phyloP scores from a whole-genome alignment of 2,329 filamentous ascomycete genomes.

The Colletotrichum sp. region DNA sequence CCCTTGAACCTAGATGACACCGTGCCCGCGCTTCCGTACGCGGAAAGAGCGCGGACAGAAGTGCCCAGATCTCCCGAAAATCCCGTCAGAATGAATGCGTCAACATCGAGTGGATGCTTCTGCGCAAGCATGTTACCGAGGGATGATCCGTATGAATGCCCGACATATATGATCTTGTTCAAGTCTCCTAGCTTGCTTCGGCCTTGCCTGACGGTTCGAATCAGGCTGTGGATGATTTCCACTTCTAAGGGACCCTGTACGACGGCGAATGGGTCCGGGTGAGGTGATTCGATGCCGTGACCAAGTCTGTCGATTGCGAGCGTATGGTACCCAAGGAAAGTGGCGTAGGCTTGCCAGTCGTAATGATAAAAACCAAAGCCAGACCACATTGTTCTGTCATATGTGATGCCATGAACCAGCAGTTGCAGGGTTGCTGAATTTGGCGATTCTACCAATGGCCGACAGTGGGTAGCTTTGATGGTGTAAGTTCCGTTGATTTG shows the following conservation, averaged over 20 bases:
- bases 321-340: background rate
- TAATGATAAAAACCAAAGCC: background rate
- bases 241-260: background rate
- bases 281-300: background rate
- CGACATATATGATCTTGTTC: background rate
- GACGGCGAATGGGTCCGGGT: background rate
- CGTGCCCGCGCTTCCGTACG: background rate
- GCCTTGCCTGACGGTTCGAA: fast-evolving
- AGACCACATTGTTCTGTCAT: background rate
- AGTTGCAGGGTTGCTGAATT: background rate
- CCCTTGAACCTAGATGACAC: background rate
- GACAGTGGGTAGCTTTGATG: background rate
- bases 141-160: background rate
- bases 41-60: background rate
- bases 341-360: background rate
- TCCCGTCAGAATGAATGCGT: fast-evolving
- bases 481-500: background rate
- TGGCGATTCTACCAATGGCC: fast-evolving
- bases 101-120: background rate
- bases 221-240: background rate
- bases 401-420: background rate
- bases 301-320: background rate
- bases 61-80: background rate
- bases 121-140: background rate
- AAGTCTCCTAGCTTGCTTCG: background rate